These are phyloP conservation scores for Cercospora sojina DNA, from an alignment of 2,329 filamentous ascomycete species.

Conservation along the genomic window DNA sequence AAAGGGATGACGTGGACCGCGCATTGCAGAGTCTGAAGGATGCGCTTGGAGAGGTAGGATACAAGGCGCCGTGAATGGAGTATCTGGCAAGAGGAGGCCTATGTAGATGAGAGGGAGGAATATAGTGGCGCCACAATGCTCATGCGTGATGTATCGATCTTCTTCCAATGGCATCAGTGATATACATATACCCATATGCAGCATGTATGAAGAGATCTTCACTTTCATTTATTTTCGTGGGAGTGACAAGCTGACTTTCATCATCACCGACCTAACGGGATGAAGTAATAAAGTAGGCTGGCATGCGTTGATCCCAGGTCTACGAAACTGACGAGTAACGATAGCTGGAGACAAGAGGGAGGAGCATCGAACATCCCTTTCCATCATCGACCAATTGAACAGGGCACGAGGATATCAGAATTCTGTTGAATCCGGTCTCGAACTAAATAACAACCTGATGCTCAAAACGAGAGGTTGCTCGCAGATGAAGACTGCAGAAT, in stretches of 20 bases:
- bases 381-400: not conserved
- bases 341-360: not conserved
- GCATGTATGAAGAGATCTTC: not conserved
- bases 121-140: not conserved
- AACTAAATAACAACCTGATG: not conserved
- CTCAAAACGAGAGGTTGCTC: not conserved
- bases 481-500: no score
- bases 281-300: not conserved
- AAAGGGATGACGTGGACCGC: constrained; percentile 76
- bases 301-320: not conserved
- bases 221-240: not conserved
- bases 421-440: not conserved
- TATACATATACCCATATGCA: not conserved
- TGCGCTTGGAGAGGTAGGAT: constrained; percentile 71
- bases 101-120: not conserved
- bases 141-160: not conserved
- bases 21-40: constrained; percentile 76
- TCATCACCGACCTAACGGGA: not conserved
- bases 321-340: not conserved
- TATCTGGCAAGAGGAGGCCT: not conserved
- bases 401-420: not conserved
- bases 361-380: not conserved
- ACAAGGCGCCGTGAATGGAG: constrained; percentile 41
- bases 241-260: not conserved
- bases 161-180: not conserved